Base-by-base conservation (phyloP, 371 early-diverging fungal genomes). In the Actinomucor elegans region DNA sequence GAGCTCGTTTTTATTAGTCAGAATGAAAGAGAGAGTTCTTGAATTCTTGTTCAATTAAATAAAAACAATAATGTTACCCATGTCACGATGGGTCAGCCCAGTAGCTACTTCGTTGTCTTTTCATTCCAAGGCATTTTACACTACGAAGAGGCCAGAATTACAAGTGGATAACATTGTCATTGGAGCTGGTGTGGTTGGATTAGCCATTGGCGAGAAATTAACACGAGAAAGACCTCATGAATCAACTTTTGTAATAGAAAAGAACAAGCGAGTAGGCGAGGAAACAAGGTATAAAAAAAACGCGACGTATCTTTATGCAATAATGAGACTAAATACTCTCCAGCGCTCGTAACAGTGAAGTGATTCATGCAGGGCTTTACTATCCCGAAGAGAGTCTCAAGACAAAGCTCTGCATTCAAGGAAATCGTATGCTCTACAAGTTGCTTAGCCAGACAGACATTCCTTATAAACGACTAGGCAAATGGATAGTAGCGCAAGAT, bases 301-400 rank as follows among this genome's bases (percentile, higher is more conserved):
- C 12, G 14, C 3, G 17, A 31, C 17, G 3, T n/a, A n/a, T n/a
- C n/a, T n/a, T n/a, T n/a, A n/a, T n/a, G n/a, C n/a, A n/a, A n/a
- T n/a, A 11, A 6, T 28, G 3, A 14, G 21, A 12, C 17, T 18
- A 32, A 21, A 36, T 14, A 20, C 6, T 40, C 23, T 10, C 8
- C 51, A 87, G 91, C 60, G 86, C 94, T n/a, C 73, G 95, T 17
- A 94, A 94, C 75, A 92, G 92, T 55, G 92, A 93, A 57, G 93
- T 94, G 10, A 94, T 94, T 58, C 95, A 94, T 59, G 94, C 91
- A 7, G 95, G 95, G 0, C 73, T 94, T 8, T 93, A 94, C 71
- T 94, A 94, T 47, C 92, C 94, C 2, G 56, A 55, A 10, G 72
- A 84, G 48, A 90, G 89, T 43, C 67, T 94, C 31, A 93, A 93